These are phyloP conservation scores for Piromyces sp. DNA, from an alignment of 192 early-diverging fungal genomes.

Conservation along the genomic window DNA sequence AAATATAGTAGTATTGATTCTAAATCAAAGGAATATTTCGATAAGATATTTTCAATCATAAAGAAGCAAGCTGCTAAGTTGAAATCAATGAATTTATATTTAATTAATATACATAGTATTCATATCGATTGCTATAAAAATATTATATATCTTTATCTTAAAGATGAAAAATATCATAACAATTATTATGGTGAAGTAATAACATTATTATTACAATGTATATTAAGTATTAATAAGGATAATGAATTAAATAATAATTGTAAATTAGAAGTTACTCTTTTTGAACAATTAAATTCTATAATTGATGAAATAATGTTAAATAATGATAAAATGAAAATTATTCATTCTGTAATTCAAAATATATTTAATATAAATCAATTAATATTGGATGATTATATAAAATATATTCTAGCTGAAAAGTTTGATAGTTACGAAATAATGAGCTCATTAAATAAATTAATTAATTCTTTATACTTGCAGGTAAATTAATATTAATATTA, in stretches of 20 bases:
- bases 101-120: not conserved
- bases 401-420: not conserved
- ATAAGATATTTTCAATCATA: not conserved
- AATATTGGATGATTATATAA: not conserved
- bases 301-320: not conserved
- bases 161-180: not conserved
- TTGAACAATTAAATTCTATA: not conserved
- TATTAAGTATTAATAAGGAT: not conserved
- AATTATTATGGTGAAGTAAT: not conserved
- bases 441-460: not conserved
- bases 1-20: not conserved
- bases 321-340: not conserved
- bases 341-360: not conserved
- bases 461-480: not conserved
- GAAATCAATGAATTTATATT: not conserved
- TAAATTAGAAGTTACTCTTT: not conserved
- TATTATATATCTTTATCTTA: not conserved
- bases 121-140: not conserved
- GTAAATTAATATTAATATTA: not conserved
- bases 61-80: not conserved
- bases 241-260: not conserved
- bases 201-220: not conserved
- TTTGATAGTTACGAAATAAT: not conserved
- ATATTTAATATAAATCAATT: not conserved
- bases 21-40: not conserved